Evolutionary conservation across 176 grass and related monocot genomes (phyloP).

Genomic region (Saccharum spontaneum): DNA sequence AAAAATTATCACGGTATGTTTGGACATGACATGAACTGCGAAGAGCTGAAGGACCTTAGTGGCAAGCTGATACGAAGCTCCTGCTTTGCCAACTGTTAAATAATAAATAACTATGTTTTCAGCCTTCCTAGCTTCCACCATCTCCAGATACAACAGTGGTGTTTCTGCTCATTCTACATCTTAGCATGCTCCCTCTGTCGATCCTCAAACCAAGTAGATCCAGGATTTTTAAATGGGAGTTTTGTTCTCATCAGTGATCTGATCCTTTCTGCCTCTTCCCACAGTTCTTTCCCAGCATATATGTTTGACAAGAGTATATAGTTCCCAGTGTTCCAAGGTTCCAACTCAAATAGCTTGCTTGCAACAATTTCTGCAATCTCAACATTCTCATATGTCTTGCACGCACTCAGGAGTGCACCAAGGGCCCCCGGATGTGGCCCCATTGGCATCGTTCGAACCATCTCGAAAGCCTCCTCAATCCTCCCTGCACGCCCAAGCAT

Average conservation of each 20-base stretch:
- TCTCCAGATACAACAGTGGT: background rate
- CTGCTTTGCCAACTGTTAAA: constrained; percentile 7
- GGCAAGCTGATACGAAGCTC: background rate
- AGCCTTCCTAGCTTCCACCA: background rate
- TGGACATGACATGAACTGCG: constrained; percentile 18
- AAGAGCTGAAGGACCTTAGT: constrained; percentile 32
- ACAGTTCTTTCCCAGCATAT: constrained; percentile 66
- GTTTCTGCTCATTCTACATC: constrained; percentile 27
- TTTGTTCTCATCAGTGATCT: constrained; percentile 52
- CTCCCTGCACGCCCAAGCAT: constrained; percentile 76
- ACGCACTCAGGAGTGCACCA: constrained; percentile 68
- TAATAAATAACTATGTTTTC: constrained; percentile 13
- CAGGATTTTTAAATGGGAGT: constrained; percentile 56
- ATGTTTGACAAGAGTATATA: constrained; percentile 77
- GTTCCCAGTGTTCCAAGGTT: constrained; percentile 69
- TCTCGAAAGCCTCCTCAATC: constrained; percentile 62
- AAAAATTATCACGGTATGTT: constrained; percentile 17
- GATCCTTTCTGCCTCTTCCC: constrained; percentile 67
- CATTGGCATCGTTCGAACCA: constrained; percentile 65
- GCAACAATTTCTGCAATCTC: constrained; percentile 77
- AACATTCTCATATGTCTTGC: constrained; percentile 67
- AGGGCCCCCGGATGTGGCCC: constrained; percentile 66
- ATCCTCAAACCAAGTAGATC: constrained; percentile 69
- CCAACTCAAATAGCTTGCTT: constrained; percentile 69
- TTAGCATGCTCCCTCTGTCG: constrained; percentile 17